A percentile compares a stretch with the other conserved stretches of the same genome.
Evolutionary conservation across 1,139 yeast species (phyloP).

Genomic region (Suhomyces wounanorum): DNA sequence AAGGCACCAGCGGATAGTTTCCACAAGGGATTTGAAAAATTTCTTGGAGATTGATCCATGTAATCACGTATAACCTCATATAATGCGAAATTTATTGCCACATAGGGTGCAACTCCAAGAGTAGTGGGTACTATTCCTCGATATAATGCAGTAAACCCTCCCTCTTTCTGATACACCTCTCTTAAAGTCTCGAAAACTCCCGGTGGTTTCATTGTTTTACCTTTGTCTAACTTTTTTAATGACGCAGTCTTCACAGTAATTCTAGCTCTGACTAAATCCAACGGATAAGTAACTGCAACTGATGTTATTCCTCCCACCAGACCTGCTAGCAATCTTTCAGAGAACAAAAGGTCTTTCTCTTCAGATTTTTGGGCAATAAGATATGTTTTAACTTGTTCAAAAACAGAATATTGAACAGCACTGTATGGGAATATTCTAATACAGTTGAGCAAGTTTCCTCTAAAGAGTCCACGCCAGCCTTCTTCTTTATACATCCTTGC

Average conservation of each 20-base stretch:
- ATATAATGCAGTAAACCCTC: constrained; percentile 77
- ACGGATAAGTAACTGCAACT: constrained; percentile 84
- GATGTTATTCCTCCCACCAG: constrained; percentile 80
- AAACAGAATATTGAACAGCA: constrained; percentile 91
- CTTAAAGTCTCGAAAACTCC: constrained; percentile 62
- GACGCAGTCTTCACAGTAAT: constrained; percentile 88
- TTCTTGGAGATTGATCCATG: constrained; percentile 38
- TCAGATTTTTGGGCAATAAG: constrained; percentile 36
- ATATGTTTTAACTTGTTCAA: constrained; percentile 64
- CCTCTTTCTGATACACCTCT: constrained; percentile 71
- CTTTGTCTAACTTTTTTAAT: constrained; percentile 51
- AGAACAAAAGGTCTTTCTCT: constrained; percentile 29
- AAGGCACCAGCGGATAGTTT: constrained; percentile 81
- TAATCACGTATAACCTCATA: constrained; percentile 77
- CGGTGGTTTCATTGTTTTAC: constrained; percentile 56
- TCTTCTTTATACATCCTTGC: constrained; percentile 82
- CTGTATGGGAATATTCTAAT: constrained; percentile 88
- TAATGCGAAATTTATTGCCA: constrained; percentile 87
- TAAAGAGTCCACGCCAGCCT: constrained; percentile 82
- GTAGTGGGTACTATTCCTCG: constrained; percentile 88
- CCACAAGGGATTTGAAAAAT: constrained; percentile 50
- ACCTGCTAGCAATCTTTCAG: constrained; percentile 72
- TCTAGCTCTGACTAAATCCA: constrained; percentile 88
- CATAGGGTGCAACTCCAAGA: constrained; percentile 94
- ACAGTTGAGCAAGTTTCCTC: constrained; percentile 92